phyloP scores from a whole-genome alignment of 352 stramenopile genomes.

The Phytopythium kandeliae region DNA sequence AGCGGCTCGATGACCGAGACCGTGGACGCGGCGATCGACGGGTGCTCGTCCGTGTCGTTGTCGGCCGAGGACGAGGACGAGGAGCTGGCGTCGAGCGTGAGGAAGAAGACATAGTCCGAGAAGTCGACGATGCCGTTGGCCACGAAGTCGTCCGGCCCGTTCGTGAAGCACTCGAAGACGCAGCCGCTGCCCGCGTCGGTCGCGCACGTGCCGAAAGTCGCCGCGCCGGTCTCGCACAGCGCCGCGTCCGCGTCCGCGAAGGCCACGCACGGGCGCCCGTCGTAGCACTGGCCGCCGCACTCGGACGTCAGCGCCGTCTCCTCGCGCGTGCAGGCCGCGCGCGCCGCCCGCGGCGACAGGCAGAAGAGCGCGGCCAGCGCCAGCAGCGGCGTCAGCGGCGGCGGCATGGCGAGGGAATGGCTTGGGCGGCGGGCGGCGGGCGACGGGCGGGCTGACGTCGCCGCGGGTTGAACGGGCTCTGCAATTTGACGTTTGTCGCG shows the following conservation, averaged over 20 bases:
- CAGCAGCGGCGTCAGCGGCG: no score
- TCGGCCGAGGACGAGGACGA: no score
- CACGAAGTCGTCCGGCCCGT: constrained; percentile 36
- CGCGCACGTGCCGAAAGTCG: constrained; percentile 30
- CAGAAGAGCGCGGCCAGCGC: constrained; percentile 3
- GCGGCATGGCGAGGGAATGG: background rate
- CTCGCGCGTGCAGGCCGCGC: constrained; percentile 23
- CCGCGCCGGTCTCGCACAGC: constrained; percentile 1
- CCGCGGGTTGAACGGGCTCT: no score
- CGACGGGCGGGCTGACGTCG: no score
- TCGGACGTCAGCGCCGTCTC: constrained; percentile 41
- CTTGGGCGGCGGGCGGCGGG: no score
- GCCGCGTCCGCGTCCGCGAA: constrained; percentile 14
- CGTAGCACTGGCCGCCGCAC: constrained; percentile 44
- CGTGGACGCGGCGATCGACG: constrained; percentile 30
- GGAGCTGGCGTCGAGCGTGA: no score
- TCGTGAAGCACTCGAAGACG: constrained; percentile 53
- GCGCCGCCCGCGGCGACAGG: background rate
- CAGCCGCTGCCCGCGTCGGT: constrained; percentile 25
- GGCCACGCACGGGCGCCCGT: constrained; percentile 49
- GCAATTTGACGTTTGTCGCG: no score
- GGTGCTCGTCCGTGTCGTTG: constrained; percentile 21
- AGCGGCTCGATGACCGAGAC: constrained; percentile 32
- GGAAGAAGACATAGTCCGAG: constrained; percentile 47
- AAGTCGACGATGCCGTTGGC: constrained; percentile 47